Base-by-base conservation (phyloP, 164 flowering plant genomes). In the Taxillus chinensis region DNA sequence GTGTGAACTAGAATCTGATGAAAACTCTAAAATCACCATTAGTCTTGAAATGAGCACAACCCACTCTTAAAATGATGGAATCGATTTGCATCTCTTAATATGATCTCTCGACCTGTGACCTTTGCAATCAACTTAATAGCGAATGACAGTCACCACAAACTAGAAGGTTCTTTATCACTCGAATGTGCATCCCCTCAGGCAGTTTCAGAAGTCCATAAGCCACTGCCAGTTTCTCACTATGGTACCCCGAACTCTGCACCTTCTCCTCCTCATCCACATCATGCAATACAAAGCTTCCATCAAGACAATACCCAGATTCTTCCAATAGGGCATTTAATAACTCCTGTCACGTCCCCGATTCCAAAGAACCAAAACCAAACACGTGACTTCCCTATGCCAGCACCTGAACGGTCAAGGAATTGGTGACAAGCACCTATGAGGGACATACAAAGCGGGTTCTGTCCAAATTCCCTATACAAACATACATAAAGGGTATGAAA, bases 191-290 rank as follows among this genome's bases (percentile, higher is more conserved):
- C 49, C 86, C 86, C 70, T 74, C 70, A 0, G 89, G 86, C 55
- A 83, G 65, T 72, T 78, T 89, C 67, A 81, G 45, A 46, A 89
- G 78, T 62, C 96, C 96, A 76, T 67, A 89, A 15, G 87, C 96
- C 61, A 89, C 85, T 50, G 93, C 96, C 55, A 86, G 66, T 66
- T 80, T 89, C 77, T 89, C 93, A 68, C 96, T 86, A 67, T 89
- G 89, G 70, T 74, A 72, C 2, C 80, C 66, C 69, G 85, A 68
- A 76, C 74, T 85, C 8, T 69, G 78, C 66, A 64, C 75, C 74
- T 86, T 86, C 68, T 89, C 91, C 73, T 89, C 96, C 66, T 86
- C 93, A 59, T 89, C 96, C 63, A 89, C 82, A 67, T 89, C 93
- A 66, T 86, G 96, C 62, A 86, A 68, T 55, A 78, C 89, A 75